These are phyloP conservation scores for Pontederia crassipes DNA, from an alignment of 176 grass and related monocot species.

Conservation along the genomic window DNA sequence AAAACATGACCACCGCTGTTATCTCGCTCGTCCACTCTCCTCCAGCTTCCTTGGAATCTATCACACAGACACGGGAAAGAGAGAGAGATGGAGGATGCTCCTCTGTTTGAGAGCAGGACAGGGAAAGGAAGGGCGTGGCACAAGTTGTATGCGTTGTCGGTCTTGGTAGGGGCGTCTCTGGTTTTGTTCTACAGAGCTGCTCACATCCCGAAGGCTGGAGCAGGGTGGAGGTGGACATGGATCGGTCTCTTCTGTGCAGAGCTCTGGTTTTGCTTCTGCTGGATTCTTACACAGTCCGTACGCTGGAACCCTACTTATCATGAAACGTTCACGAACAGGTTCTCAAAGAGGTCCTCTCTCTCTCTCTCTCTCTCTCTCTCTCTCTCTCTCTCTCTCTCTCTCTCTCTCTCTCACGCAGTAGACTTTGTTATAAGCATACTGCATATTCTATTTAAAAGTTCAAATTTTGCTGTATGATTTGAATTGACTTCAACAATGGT, in stretches of 20 bases:
- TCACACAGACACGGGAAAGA: background rate
- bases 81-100: background rate
- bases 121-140: conserved; percentile 25
- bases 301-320: conserved; percentile 45
- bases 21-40: too few relatives aligned
- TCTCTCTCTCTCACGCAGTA: too few relatives aligned
- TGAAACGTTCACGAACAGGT: conserved; percentile 39
- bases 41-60: too few relatives aligned
- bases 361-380: background rate
- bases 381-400: background rate
- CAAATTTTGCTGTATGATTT: too few relatives aligned
- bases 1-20: too few relatives aligned
- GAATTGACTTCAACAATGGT: background rate
- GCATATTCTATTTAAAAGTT: too few relatives aligned
- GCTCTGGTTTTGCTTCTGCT: conserved; percentile 64
- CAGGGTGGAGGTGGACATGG: conserved; percentile 27
- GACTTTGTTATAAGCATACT: too few relatives aligned
- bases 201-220: conserved; percentile 20
- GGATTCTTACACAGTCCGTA: conserved; percentile 59
- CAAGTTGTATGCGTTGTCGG: conserved; percentile 33
- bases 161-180: conserved; percentile 35
- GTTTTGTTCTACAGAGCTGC: conserved; percentile 38
- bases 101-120: conserved; percentile 44
- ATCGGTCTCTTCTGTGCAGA: conserved; percentile 47
- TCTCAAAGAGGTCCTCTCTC: conserved; percentile 39